phyloP scores from a whole-genome alignment of 148 eudicot species.

The Suaeda aralocaspica region DNA sequence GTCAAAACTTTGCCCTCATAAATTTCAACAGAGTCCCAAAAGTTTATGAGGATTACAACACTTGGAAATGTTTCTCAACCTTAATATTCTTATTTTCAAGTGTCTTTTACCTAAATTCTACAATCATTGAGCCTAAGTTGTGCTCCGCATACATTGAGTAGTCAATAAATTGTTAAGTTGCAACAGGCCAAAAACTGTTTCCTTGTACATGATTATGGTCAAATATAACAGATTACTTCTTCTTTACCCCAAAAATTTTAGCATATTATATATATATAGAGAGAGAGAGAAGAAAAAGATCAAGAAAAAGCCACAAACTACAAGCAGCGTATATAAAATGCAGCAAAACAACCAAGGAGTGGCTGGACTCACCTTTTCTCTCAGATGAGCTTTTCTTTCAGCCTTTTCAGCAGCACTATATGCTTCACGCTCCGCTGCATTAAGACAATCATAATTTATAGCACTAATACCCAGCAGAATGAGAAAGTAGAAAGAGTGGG shows the following conservation, averaged over 20 bases:
- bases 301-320: neutral
- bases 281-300: neutral
- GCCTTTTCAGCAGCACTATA: conserved; percentile 79
- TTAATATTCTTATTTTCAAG: too few species aligned
- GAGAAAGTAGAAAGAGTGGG: neutral
- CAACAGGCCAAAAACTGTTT: neutral
- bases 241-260: neutral
- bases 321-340: neutral
- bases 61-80: too few species aligned
- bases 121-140: neutral
- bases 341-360: too few species aligned
- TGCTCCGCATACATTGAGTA: neutral
- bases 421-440: conserved; percentile 50
- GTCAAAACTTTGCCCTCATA: neutral
- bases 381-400: conserved; percentile 65
- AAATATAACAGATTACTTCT: too few species aligned
- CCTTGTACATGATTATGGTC: neutral
- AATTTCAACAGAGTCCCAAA: neutral
- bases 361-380: conserved; percentile 64
- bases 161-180: neutral
- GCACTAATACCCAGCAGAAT: neutral
- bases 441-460: conserved; percentile 15
- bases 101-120: neutral
- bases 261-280: too few species aligned
- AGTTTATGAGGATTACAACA: neutral